Base-by-base conservation (phyloP, 306 rosid genomes). In the Cicer arietinum region DNA sequence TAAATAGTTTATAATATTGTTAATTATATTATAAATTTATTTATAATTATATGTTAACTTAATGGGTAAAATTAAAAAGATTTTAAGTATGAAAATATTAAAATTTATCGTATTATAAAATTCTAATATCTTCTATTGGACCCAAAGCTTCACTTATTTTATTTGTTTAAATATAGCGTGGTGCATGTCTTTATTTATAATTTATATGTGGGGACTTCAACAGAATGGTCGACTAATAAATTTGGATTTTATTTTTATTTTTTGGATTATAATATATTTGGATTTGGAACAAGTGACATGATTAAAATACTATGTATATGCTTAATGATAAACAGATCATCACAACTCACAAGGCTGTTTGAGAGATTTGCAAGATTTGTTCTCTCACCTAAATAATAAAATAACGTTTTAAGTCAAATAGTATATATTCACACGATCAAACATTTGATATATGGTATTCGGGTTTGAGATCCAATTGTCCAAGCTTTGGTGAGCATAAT, bases 331-430 rank as follows among this genome's bases (percentile, higher is more conserved):
- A 52, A 71, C 73, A 52, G 77, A 62, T 71, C 78, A 63, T 79
- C 64, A 63, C 50, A 71, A 20, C 52, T 79, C 64, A 63, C 50
- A 71, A 20, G 6, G 52, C 74, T 37, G 30, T 35, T 13, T n/a
- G 9, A 65, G 61, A 72, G 71, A 82, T 82, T 66, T 42, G 53
- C 79, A 71, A 59, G 79, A 66, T 72, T 69, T 77, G 6, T 66
- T 82, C 47, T 22, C 4, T 12, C 9, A 30, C 79, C 71, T 7
- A 66, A 57, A 68, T 69, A 54, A 17, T 37, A 42, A 67, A 76
- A 51, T 51, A 54, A 54, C 41, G 76, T 59, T 71, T 71, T 3
- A 81, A 67, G 85, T 81, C 85, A 81, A 77, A 56, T 10, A 9
- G 4, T 17, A 14, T 69, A 47, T 39, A 47, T 51, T 8, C 40